These are phyloP conservation scores for Astraeus odoratus DNA, from an alignment of 768 basidiomycete genomes.

Conservation along the genomic window DNA sequence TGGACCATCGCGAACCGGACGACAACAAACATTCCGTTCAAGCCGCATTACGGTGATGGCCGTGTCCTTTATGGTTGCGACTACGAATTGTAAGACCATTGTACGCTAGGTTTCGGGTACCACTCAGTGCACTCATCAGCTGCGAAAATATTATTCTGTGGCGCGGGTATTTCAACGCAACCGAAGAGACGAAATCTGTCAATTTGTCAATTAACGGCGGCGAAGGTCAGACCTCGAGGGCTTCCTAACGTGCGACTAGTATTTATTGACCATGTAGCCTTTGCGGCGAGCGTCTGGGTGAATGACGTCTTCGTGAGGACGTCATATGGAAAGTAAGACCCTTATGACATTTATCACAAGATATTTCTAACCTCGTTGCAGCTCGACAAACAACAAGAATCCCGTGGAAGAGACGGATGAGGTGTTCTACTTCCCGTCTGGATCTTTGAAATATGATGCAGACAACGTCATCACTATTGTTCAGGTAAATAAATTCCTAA, in stretches of 20 bases:
- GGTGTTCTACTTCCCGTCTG: constrained; percentile 53
- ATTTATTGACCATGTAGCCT: constrained; percentile 33
- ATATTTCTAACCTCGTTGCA: constrained; percentile 16
- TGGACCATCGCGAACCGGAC: constrained; percentile 69
- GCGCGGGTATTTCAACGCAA: constrained; percentile 72
- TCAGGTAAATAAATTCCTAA: constrained; percentile 39
- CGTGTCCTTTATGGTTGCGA: constrained; percentile 81
- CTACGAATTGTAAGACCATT: constrained; percentile 64
- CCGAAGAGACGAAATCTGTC: constrained; percentile 52
- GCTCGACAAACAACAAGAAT: constrained; percentile 60
- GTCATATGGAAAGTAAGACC: constrained; percentile 63
- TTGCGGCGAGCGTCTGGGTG: constrained; percentile 78
- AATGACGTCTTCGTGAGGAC: constrained; percentile 68
- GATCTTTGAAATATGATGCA: constrained; percentile 39
- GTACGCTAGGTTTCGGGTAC: not conserved
- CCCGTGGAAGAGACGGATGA: constrained; percentile 64
- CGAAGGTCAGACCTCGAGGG: constrained; percentile 38
- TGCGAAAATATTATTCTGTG: constrained; percentile 80
- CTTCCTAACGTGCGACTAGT: not conserved
- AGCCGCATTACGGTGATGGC: constrained; percentile 68
- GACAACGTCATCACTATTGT: constrained; percentile 78
- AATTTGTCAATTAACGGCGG: constrained; percentile 80
- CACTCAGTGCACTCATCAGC: constrained; percentile 30
- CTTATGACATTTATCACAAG: not conserved
- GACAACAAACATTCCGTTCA: constrained; percentile 65